phyloP scores from a whole-genome alignment of 352 stramenopile species.

The Pythium oligandrum region DNA sequence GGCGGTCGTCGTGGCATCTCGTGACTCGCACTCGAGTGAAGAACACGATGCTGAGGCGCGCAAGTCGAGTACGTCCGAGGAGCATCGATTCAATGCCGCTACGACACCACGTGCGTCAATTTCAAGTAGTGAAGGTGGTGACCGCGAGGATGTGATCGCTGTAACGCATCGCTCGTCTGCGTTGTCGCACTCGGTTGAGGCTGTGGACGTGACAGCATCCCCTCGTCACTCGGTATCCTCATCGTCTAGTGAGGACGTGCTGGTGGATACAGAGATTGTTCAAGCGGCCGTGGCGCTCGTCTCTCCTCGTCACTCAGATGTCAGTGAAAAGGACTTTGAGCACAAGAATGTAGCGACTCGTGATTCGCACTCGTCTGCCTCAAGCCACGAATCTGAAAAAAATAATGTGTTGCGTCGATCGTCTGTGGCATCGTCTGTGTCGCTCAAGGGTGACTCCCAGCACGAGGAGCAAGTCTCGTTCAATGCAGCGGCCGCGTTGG shows the following conservation, averaged over 20 bases:
- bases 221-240: not conserved
- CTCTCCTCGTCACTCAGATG: no score
- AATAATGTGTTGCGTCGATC: no score
- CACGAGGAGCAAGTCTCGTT: no score
- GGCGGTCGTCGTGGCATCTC: not conserved
- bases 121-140: not conserved
- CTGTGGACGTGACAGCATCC: not conserved
- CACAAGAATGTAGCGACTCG: no score
- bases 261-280: not conserved
- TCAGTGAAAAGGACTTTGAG: no score
- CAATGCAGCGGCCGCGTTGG: no score
- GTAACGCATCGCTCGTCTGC: not conserved
- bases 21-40: no score
- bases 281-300: not conserved
- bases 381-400: no score
- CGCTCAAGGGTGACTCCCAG: no score
- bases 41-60: no score
- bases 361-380: no score
- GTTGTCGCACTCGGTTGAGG: not conserved
- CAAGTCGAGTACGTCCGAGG: not conserved
- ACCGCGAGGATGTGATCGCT: not conserved
- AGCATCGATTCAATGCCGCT: constrained; percentile 1
- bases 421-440: no score
- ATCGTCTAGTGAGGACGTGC: not conserved
- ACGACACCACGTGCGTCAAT: not conserved